Conservation (phyloP, 805 yeast genomes). For the Pichia phayaonensis region DNA sequence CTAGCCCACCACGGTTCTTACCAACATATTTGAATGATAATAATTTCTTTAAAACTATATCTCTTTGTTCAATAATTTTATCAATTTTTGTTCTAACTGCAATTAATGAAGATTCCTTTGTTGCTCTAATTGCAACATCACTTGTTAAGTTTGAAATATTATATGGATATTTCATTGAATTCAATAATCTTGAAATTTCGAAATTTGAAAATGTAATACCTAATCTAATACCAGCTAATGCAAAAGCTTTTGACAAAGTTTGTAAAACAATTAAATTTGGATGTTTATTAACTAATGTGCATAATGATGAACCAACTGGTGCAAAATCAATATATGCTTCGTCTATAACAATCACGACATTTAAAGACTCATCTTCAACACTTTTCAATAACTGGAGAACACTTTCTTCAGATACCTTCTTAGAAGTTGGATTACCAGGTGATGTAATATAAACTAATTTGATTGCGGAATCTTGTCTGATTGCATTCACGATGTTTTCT, state of each 20-base stretch:
- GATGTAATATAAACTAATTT: constrained; percentile 81
- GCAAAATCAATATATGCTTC: constrained; percentile 94
- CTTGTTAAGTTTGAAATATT: constrained; percentile 82
- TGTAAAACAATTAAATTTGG: constrained; percentile 85
- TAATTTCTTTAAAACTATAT: constrained; percentile 43
- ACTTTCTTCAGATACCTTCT: constrained; percentile 41
- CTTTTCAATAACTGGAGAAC: constrained; percentile 39
- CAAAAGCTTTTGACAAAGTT: constrained; percentile 91
- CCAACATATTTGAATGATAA: constrained; percentile 58
- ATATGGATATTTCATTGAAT: constrained; percentile 93
- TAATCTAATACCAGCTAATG: constrained; percentile 88
- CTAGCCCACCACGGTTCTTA: constrained; percentile 70
- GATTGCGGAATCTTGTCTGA: constrained; percentile 51
- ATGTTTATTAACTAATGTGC: constrained; percentile 72
- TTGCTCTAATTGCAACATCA: constrained; percentile 66
- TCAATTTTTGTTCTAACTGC: constrained; percentile 51
- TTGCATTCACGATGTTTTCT: constrained; percentile 42
- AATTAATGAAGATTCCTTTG: constrained; percentile 46
- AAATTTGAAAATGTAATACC: constrained; percentile 69
- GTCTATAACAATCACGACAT: constrained; percentile 79
- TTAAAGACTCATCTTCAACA: constrained; percentile 41
- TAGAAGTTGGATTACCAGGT: constrained; percentile 96
- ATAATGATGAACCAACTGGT: constrained; percentile 55
- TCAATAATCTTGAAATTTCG: constrained; percentile 58
- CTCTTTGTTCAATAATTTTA: constrained; percentile 48